Evolutionary conservation across 2,329 filamentous ascomycete genomes (phyloP), one percentile per base, ranked within the genome.

Genomic region (Harringtonia lauricola): DNA sequence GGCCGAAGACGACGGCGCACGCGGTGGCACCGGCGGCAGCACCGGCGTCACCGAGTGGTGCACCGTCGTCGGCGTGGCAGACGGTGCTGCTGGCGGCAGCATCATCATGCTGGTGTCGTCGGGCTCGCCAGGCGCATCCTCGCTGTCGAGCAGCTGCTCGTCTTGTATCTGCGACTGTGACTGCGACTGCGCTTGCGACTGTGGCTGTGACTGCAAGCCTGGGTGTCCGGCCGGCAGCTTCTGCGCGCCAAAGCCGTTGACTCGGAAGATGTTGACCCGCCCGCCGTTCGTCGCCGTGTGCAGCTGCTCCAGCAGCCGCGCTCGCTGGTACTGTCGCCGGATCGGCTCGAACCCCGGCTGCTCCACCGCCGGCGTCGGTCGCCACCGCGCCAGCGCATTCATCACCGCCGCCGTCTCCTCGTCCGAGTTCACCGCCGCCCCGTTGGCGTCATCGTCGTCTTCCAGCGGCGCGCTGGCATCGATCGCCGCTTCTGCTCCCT

Each of bases 361-460:
- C 8, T 80, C 77, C 24, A 86, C 74, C 5, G 94, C 66, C 1
- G 90, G 89, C 49, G 82, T 79, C 0, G 90, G 89, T 36, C 79
- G 80, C 65, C 86, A 87, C 43, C 79, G 77, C 21, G 79, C 71
- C 43, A 90, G 73, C 8, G 86, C 85, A 28, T 75, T 71, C 87
- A 96, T 95, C 41, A 96, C 86, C 0, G 83, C 74, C 39, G 88
- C 82, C 41, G 86, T 87, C 63, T 98, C 92, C 66, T 96, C 92
- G 58, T 98, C 92, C 2, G 86, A 92, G 61, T 98, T 92, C 31
- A 98, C 78, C 1, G 86, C 84, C 3, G 80, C 85, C 7, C 79
- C 80, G 48, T 86, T 86, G 45, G 76, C 76, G 38, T 94, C 86
- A 54, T 89, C 76, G 47, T 90, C 86, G 49, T 95, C 88, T 54